phyloP scores from a whole-genome alignment of 208 protist genomes.

The Wallacemonas sp. region DNA sequence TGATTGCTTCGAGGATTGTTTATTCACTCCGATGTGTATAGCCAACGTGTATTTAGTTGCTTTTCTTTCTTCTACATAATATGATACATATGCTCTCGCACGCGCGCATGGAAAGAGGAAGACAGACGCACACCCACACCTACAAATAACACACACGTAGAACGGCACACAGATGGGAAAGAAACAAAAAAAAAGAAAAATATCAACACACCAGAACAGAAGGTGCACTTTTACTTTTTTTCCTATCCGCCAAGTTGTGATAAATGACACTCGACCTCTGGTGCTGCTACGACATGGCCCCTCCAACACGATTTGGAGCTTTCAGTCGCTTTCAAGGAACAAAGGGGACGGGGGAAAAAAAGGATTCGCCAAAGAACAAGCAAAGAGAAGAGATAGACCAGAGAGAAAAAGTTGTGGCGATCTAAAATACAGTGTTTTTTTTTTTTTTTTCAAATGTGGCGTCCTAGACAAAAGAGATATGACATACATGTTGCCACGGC shows the following conservation, averaged over 20 bases:
- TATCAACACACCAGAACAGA: not conserved
- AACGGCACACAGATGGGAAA: not conserved
- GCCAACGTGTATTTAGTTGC: not conserved
- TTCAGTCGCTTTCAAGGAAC: not conserved
- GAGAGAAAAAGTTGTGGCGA: conserved; percentile 13
- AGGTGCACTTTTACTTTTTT: not conserved
- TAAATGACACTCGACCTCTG: too few species aligned
- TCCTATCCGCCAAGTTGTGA: not conserved
- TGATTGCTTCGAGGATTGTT: not conserved
- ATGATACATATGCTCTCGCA: not conserved
- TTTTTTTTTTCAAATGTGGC: too few species aligned
- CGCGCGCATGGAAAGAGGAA: not conserved
- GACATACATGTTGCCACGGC: not conserved
- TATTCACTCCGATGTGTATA: not conserved
- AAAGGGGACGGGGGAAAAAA: conserved; percentile 2
- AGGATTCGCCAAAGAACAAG: not conserved
- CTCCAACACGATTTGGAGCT: too few species aligned
- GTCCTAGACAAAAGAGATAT: too few species aligned
- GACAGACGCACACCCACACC: not conserved
- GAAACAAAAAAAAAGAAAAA: conserved; percentile 2
- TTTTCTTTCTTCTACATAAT: not conserved
- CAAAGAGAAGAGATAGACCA: conserved; percentile 18
- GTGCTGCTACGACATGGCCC: too few species aligned
- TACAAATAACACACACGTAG: too few species aligned
- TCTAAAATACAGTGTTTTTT: not conserved